Base-by-base conservation (phyloP, 371 early-diverging fungal genomes). In the Mortierella sp. region DNA sequence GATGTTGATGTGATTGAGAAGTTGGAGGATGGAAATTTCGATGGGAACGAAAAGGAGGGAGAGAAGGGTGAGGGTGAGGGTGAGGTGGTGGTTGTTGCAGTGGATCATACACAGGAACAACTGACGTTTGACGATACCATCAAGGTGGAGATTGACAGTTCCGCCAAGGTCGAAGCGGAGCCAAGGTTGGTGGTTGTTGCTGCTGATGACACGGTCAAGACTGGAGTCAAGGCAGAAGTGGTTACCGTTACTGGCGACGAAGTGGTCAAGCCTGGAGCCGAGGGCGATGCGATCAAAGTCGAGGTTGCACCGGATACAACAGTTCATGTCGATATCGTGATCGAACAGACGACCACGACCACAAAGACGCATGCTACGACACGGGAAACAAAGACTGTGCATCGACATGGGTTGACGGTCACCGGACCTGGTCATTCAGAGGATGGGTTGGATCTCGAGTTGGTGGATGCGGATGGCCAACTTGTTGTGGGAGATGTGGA, bases 41-140 rank as follows among this genome's bases (percentile, higher is more conserved):
- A 8, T 22, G 58, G 19, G 16, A 8, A 9, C 37, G 29, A 58
- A 19, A 55, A 26, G 34, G 8, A 29, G 2, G n/a, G n/a, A n/a
- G 22, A 58, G 19, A 34, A 58, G 19, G 58, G 37, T 31, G 58
- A 24, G 26, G 6, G 19, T 0, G 34, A 29, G 6, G 19, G 22
- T 8, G 58, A 19, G 50, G 24, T 19, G 29, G 58, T 22, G 22
- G 29, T 1, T 8, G 45, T n/a, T 39, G 58, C 14, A 22, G 41
- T 31, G 34, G 50, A 53, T 26, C 34, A 41, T 39, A n/a, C 48
- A 22, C 55, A 31, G 8, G 47, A 64, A 45, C 44, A 58, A 22
- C 37, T 52, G 29, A 48, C 45, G 19, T 65, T 68, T 26, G 73
- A 73, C 31, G 74, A 74, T 37, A 61, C 64, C 1, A 73, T 66